These are phyloP conservation scores for Ganoderma multipileum DNA, from an alignment of 1,284 basidiomycete species.

Conservation along the genomic window DNA sequence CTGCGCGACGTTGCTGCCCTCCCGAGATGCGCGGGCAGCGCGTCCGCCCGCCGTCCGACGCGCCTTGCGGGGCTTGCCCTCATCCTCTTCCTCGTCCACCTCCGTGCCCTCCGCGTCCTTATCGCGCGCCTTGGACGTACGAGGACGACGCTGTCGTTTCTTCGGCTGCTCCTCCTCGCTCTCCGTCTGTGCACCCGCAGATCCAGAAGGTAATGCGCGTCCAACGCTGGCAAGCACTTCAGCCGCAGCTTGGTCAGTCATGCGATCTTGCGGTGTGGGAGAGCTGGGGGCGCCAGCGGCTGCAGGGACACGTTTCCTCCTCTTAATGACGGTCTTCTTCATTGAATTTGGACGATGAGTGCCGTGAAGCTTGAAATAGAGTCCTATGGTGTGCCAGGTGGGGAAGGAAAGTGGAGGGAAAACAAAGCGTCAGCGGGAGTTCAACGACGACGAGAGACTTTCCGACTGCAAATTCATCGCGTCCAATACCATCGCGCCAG, in stretches of 20 bases:
- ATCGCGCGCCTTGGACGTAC: slow-evolving; percentile 46
- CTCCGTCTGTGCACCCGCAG: slow-evolving; percentile 54
- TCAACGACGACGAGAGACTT: neutral
- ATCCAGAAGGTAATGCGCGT: slow-evolving; percentile 50
- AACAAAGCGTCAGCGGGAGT: slow-evolving; percentile 22
- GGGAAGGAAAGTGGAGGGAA: slow-evolving; percentile 29
- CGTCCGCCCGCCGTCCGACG: slow-evolving; percentile 17
- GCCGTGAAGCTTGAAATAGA: slow-evolving; percentile 98
- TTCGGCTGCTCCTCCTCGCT: slow-evolving; percentile 65
- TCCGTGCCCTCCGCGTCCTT: slow-evolving; percentile 47
- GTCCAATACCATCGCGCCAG: slow-evolving; percentile 3
- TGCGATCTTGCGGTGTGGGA: slow-evolving; percentile 49
- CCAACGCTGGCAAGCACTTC: slow-evolving; percentile 84
- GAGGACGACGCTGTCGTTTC: slow-evolving; percentile 58
- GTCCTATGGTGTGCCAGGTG: slow-evolving; percentile 56
- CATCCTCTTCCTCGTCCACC: slow-evolving; percentile 53
- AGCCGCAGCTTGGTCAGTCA: slow-evolving; percentile 84
- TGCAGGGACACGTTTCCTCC: slow-evolving; percentile 94
- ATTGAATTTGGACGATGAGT: slow-evolving; percentile 97
- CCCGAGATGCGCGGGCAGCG: slow-evolving; percentile 25
- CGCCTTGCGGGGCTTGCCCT: slow-evolving; percentile 32
- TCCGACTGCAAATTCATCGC: slow-evolving; percentile 15
- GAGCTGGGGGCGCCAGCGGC: slow-evolving; percentile 50
- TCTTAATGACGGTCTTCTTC: slow-evolving; percentile 99
- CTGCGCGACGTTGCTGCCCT: slow-evolving; percentile 28